Base-by-base conservation (phyloP, 2,329 filamentous ascomycete genomes). In the Aspergillus udagawae region DNA sequence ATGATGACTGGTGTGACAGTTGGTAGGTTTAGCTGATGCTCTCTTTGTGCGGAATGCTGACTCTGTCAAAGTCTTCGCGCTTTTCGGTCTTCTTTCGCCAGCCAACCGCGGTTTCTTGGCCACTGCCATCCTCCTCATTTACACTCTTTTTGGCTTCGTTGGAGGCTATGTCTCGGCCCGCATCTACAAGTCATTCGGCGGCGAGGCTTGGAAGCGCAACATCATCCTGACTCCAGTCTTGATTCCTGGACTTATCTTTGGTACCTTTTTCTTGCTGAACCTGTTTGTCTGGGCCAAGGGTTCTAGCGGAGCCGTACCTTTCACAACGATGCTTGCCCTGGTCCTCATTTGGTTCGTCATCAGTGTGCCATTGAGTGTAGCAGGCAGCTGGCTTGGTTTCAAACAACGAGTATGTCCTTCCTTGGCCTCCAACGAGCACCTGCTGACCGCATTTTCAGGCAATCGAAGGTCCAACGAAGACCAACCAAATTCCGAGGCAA, bases 1-100 rank as follows among this genome's bases (percentile, higher is more conserved):
- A 92, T 96, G 73, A 99, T 99, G 93, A 90, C 92, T 1, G 94
- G 91, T 32, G 87, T 92, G 70, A 97, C 94, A 50, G 96, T 99
- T 67, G 74, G 80, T 82, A 75, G 59, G 77, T 72, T 51, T 23
- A 4, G 20, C 17, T 10, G 5, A 41, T 47, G 10, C n/a, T 49
- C 2, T 28, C 53, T 17, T 3, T 27, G 20, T 0, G 52, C 12
- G 32, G 25, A 12, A 45, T 55, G 52, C 57, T 65, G n/a, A 66
- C 55, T 49, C 23, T 28, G 7, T 28, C 66, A 25, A 48, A 71
- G 85, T 86, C 25, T 97, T 99, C 69, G 94, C 94, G 0, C 85
- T 97, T 8, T 83, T 99, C 49, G 94, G 94, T 29, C 96, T 99
- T 77, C 82, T 99, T 14, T 97, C 93, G 0, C 94, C 94, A 0